phyloP scores from a whole-genome alignment of 1,284 basidiomycete genomes.

The Ceratobasidium sp. region DNA sequence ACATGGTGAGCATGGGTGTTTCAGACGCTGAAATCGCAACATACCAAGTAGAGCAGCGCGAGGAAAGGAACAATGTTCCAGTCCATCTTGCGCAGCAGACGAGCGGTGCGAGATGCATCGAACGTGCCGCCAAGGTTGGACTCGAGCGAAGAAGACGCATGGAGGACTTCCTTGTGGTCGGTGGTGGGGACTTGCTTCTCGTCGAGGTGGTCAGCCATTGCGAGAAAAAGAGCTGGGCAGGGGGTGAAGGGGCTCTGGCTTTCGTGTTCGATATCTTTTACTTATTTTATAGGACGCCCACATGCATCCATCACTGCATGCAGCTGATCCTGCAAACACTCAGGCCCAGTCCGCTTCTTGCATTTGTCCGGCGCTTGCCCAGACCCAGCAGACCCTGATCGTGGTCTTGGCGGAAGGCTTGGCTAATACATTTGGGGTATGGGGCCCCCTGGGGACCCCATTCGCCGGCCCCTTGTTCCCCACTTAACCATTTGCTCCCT shows the following conservation, averaged over 20 bases:
- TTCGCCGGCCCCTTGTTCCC: background rate
- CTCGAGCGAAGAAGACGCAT: constrained; percentile 21
- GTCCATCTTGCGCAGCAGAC: constrained; percentile 47
- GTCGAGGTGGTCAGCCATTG: constrained; percentile 27
- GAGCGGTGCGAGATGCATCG: constrained; percentile 34
- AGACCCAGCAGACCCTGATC: background rate
- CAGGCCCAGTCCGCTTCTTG: constrained; percentile 10
- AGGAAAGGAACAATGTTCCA: constrained; percentile 53
- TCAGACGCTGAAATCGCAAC: constrained; percentile 63
- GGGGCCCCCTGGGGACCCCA: constrained; percentile 18
- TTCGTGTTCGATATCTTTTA: too few relatives aligned
- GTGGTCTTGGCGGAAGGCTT: constrained; percentile 14
- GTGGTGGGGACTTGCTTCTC: background rate
- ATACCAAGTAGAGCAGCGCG: constrained; percentile 79
- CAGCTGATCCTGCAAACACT: background rate
- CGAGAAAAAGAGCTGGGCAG: constrained; percentile 1
- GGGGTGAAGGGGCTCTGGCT: constrained; percentile 1
- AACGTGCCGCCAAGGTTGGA: constrained; percentile 42
- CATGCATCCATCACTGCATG: background rate
- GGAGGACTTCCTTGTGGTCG: constrained; percentile 18
- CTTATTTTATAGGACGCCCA: background rate
- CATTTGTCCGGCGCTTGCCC: constrained; percentile 14
- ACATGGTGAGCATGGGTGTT: background rate
- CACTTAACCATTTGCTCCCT: constrained; percentile 1
- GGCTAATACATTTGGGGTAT: background rate